Conservation (phyloP, 495 filamentous ascomycete genomes). For the Lasiosphaeriaceae sp. region DNA sequence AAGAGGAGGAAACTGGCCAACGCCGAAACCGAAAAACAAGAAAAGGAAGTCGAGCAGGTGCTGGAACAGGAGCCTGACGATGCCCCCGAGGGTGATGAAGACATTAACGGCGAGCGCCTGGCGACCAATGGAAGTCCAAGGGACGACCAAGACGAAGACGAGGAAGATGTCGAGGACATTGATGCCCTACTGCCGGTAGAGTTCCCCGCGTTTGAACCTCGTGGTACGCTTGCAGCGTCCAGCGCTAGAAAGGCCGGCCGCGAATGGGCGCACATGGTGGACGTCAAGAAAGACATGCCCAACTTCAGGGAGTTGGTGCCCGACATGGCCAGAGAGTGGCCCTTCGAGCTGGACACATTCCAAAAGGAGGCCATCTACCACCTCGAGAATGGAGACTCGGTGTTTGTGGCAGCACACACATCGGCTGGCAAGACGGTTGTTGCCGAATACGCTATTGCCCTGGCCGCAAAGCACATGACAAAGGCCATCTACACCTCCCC, state of each 20-base stretch:
- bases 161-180: conserved; percentile 69
- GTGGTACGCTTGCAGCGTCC: conserved; percentile 66
- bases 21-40: conserved; percentile 43
- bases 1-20: conserved; percentile 57
- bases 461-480: conserved; percentile 96
- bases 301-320: conserved; percentile 93
- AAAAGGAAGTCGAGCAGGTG: conserved; percentile 68
- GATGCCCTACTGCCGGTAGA: conserved; percentile 88
- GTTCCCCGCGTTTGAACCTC: conserved; percentile 89
- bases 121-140: conserved; percentile 21
- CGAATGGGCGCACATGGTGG: conserved; percentile 98
- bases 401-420: conserved; percentile 98
- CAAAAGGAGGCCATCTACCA: conserved; percentile 99
- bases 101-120: conserved; percentile 29
- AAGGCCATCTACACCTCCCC: conserved; percentile 99
- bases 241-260: conserved; percentile 66
- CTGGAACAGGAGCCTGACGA: conserved; percentile 65
- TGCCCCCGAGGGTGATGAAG: conserved; percentile 41
- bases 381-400: conserved; percentile 91
- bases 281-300: conserved; percentile 82
- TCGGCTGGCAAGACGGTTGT: conserved; percentile 98
- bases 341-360: conserved; percentile 95
- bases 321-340: conserved; percentile 93
- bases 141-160: conserved; percentile 34
- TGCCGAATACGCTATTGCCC: conserved; percentile 93